Percentiles rank a stretch among this genome's conserved stretches.
Evolutionary conservation across 495 filamentous ascomycete genomes (phyloP).

Genomic region (Tuber umbilicatum): DNA sequence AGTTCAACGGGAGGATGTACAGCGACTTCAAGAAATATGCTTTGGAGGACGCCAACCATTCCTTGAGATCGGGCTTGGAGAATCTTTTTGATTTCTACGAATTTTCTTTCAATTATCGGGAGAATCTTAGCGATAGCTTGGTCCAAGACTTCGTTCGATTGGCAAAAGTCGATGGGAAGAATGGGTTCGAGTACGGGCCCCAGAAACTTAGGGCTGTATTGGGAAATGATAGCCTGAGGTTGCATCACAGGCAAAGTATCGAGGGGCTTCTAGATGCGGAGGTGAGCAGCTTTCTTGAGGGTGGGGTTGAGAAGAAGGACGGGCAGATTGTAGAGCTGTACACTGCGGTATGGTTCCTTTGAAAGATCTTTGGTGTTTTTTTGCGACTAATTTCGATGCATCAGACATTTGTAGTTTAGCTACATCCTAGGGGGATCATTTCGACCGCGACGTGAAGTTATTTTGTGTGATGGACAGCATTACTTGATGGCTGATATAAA

Average conservation of each 20-base stretch:
- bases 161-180: slow-evolving; percentile 32
- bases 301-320: slow-evolving; percentile 27
- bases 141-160: slow-evolving; percentile 36
- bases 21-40: slow-evolving; percentile 67
- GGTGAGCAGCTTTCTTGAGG: slow-evolving; percentile 16
- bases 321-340: slow-evolving; percentile 24
- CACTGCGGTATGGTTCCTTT: slow-evolving; percentile 15
- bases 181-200: slow-evolving; percentile 23
- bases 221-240: slow-evolving; percentile 17
- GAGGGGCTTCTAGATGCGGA: slow-evolving; percentile 30
- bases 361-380: background rate
- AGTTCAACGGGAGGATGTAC: slow-evolving; percentile 76
- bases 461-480: background rate
- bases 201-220: slow-evolving; percentile 33
- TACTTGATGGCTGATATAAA: slow-evolving; percentile 4
- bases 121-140: slow-evolving; percentile 19
- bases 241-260: slow-evolving; percentile 29
- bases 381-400: background rate
- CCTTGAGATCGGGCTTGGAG: slow-evolving; percentile 27
- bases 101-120: slow-evolving; percentile 26
- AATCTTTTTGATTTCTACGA: slow-evolving; percentile 37
- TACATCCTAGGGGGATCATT: slow-evolving; percentile 4
- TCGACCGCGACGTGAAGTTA: background rate
- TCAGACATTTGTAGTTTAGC: slow-evolving; percentile 14
- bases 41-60: slow-evolving; percentile 55